Evolutionary conservation across 192 early-diverging fungal genomes (phyloP).

Genomic region (Phlyctochytrium planicorne): DNA sequence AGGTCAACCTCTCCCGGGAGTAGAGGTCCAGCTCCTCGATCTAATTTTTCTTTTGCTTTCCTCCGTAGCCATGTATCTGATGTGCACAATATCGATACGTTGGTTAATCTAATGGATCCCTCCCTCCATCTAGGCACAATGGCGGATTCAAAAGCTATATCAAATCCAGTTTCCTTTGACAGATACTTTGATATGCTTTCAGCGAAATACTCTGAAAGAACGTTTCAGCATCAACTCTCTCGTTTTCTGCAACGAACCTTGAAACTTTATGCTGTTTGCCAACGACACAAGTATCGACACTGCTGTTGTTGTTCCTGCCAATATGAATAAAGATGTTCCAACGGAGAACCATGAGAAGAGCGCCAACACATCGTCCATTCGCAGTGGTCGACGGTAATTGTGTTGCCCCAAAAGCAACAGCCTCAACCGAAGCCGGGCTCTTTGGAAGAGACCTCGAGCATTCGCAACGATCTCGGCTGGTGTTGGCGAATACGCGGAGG

Average conservation of each 20-base stretch:
- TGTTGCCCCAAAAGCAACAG: slow-evolving; percentile 46
- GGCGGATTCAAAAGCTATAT: slow-evolving; percentile 85
- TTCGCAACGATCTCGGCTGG: slow-evolving; percentile 17
- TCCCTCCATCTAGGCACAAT: slow-evolving; percentile 91
- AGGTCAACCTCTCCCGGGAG: slow-evolving; percentile 51
- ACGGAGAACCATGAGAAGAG: slow-evolving; percentile 86
- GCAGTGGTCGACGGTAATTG: slow-evolving; percentile 25
- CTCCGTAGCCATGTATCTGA: slow-evolving; percentile 41
- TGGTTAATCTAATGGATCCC: slow-evolving; percentile 81
- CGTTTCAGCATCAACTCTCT: no score
- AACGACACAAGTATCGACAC: slow-evolving; percentile 75
- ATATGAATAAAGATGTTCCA: slow-evolving; percentile 78
- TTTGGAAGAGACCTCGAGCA: slow-evolving; percentile 29
- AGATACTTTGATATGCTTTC: slow-evolving; percentile 77
- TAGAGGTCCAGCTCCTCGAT: slow-evolving; percentile 16
- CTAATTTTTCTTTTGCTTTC: slow-evolving; percentile 14
- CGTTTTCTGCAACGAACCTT: slow-evolving; percentile 45
- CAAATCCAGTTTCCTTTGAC: slow-evolving; percentile 74
- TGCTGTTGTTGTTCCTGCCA: slow-evolving; percentile 88
- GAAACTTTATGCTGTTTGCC: slow-evolving; percentile 80
- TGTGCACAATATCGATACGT: slow-evolving; percentile 64
- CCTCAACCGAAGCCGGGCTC: slow-evolving; percentile 36
- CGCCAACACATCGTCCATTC: slow-evolving; percentile 84
- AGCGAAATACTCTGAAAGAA: slow-evolving; percentile 70
- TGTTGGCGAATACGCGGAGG: slow-evolving; percentile 12